Conservation (phyloP, 1,139 yeast genomes). For the Yamadazyma epiphylla region DNA sequence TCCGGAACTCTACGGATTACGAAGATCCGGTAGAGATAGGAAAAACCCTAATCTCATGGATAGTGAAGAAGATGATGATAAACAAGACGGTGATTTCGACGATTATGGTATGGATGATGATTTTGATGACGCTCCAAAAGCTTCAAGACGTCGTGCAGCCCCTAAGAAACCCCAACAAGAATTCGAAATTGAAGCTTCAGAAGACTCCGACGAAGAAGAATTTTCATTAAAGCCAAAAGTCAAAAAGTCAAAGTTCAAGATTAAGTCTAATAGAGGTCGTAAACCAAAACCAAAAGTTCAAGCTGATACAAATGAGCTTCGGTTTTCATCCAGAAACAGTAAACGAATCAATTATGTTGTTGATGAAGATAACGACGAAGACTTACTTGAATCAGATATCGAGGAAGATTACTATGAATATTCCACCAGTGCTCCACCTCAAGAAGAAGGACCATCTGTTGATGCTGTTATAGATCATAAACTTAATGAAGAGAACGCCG, state of each 20-base stretch:
- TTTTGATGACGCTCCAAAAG: conserved; percentile 6
- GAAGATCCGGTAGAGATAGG: conserved; percentile 79
- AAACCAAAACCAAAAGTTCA: conserved; percentile 7
- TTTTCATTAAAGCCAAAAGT: conserved; percentile 7
- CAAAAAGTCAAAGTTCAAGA: conserved; percentile 10
- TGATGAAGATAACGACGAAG: conserved; percentile 67
- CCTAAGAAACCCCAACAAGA: conserved; percentile 6
- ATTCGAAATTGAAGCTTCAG: conserved; percentile 18
- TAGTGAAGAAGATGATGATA: conserved; percentile 38
- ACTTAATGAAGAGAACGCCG: conserved; percentile 31
- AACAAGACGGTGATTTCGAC: conserved; percentile 35
- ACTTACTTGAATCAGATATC: conserved; percentile 53
- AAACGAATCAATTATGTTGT: conserved; percentile 72
- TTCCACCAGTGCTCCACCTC: conserved; percentile 29
- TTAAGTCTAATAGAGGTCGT: conserved; percentile 12
- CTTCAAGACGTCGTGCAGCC: no score
- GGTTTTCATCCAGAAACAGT: conserved; percentile 77
- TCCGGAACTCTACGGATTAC: conserved; percentile 89
- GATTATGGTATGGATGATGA: conserved; percentile 10
- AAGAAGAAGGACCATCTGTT: conserved; percentile 41
- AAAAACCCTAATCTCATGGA: conserved; percentile 36
- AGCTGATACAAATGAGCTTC: conserved; percentile 38
- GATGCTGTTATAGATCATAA: conserved; percentile 57
- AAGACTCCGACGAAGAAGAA: conserved; percentile 25
- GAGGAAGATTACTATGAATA: conserved; percentile 41